A percentile compares a stretch with the other conserved stretches of the same genome.
These are phyloP conservation scores for Aspergillus jensenii DNA, from an alignment of 2,329 filamentous ascomycete species.

Conservation along the genomic window DNA sequence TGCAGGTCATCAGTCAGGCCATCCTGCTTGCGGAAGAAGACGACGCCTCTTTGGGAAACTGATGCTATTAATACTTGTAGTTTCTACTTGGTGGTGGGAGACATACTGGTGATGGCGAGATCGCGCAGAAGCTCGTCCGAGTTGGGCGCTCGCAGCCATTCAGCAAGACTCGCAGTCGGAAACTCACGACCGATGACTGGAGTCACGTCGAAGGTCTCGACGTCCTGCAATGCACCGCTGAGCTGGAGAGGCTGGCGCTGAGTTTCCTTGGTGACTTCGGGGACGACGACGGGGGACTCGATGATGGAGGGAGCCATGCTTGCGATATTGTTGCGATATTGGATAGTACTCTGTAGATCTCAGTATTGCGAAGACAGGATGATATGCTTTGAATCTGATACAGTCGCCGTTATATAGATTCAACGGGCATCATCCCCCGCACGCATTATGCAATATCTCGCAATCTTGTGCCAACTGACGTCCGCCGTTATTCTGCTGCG, in stretches of 20 bases:
- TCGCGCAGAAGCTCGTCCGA: conserved; percentile 37
- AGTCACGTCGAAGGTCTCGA: conserved; percentile 50
- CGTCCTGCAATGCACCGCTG: conserved; percentile 44
- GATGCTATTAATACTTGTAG: not conserved
- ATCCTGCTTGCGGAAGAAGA: conserved; percentile 56
- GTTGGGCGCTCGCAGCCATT: conserved; percentile 46
- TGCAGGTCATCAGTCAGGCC: conserved; percentile 51
- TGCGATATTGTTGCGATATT: not conserved
- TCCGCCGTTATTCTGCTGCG: too few species aligned
- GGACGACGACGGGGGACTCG: conserved; percentile 19
- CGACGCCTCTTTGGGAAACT: conserved; percentile 55
- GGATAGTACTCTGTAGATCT: not conserved
- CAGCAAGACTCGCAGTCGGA: conserved; percentile 43
- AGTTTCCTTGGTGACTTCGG: conserved; percentile 16
- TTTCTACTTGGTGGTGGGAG: not conserved
- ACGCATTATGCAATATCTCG: conserved; percentile 9
- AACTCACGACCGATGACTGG: conserved; percentile 54
- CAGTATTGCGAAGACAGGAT: too few species aligned
- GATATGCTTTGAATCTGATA: too few species aligned
- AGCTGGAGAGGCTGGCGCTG: conserved; percentile 36
- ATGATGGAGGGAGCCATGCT: conserved; percentile 23
- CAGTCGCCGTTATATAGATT: not conserved
- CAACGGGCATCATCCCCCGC: not conserved
- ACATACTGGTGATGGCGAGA: conserved; percentile 34
- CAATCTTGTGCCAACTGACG: not conserved